Percentiles rank a stretch among this genome's conserved stretches.
phyloP scores from a whole-genome alignment of 176 grass and related monocot species.

The Oryza brachyantha region DNA sequence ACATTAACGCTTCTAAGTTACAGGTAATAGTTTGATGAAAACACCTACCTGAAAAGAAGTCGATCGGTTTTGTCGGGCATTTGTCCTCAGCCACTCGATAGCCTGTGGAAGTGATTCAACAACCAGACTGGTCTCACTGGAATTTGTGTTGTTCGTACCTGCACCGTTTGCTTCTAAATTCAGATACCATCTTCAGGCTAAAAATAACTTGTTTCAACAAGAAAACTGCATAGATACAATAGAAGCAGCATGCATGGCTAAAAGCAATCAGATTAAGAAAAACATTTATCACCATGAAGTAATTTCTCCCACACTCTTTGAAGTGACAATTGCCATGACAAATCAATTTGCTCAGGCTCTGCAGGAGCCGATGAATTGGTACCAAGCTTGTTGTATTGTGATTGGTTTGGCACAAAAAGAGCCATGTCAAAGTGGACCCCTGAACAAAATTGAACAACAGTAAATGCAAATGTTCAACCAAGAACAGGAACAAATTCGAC shows the following conservation, averaged over 20 bases:
- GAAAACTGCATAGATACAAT: background rate
- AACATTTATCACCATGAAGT: constrained; percentile 56
- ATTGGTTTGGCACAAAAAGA: constrained; percentile 94
- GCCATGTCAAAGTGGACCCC: constrained; percentile 73
- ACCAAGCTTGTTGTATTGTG: constrained; percentile 83
- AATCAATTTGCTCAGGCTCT: constrained; percentile 76
- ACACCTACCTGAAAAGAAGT: constrained; percentile 62
- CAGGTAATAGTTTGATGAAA: background rate
- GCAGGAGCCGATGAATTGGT: constrained; percentile 64
- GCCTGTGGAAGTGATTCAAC: constrained; percentile 72
- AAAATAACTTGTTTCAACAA: background rate
- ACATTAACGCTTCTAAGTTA: background rate
- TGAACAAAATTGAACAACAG: constrained; percentile 36
- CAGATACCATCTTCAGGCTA: background rate
- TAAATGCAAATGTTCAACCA: background rate
- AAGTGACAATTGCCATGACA: constrained; percentile 84
- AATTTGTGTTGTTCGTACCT: constrained; percentile 45
- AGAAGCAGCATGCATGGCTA: constrained; percentile 12
- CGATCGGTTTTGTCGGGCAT: constrained; percentile 41
- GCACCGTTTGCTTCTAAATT: constrained; percentile 23
- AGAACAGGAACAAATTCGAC: background rate
- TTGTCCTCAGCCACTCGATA: constrained; percentile 79
- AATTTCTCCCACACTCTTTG: constrained; percentile 87
- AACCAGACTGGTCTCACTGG: constrained; percentile 44
- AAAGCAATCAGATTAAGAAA: background rate